These are phyloP conservation scores for Aspergillus sergii DNA, from an alignment of 2,329 filamentous ascomycete genomes.

Conservation along the genomic window DNA sequence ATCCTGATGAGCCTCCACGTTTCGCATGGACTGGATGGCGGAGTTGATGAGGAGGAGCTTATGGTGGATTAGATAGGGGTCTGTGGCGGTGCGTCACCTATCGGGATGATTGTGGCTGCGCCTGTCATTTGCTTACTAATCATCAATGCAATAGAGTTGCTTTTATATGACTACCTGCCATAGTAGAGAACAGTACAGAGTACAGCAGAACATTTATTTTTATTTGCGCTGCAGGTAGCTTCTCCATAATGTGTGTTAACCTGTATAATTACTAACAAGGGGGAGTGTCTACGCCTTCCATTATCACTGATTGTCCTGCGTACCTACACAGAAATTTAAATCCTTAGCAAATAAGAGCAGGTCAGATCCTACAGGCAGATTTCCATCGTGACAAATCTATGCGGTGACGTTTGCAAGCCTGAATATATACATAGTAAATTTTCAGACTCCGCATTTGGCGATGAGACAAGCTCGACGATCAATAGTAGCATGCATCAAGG, in stretches of 20 bases:
- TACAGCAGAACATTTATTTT: neutral
- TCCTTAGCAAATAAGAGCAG: no score
- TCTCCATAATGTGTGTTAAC: neutral
- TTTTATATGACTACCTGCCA: neutral
- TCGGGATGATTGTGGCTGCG: neutral
- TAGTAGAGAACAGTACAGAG: no score
- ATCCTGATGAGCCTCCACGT: slow-evolving; percentile 24
- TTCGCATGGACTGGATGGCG: slow-evolving; percentile 14
- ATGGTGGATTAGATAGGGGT: slow-evolving; percentile 25
- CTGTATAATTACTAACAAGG: neutral
- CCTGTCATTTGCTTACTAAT: neutral
- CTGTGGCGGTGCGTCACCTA: slow-evolving; percentile 30
- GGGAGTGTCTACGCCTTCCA: neutral
- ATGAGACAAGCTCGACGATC: neutral
- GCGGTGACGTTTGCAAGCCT: neutral
- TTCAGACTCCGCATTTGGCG: no score
- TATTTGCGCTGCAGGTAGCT: neutral
- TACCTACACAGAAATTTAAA: neutral
- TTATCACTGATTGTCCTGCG: neutral
- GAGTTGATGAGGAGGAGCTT: slow-evolving; percentile 18
- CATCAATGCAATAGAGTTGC: neutral
- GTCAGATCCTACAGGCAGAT: neutral
- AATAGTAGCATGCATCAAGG: slow-evolving; percentile 7
- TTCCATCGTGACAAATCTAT: neutral
- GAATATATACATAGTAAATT: neutral